Conservation (phyloP, 768 basidiomycete genomes). For the Tricholoma flavovirens region DNA sequence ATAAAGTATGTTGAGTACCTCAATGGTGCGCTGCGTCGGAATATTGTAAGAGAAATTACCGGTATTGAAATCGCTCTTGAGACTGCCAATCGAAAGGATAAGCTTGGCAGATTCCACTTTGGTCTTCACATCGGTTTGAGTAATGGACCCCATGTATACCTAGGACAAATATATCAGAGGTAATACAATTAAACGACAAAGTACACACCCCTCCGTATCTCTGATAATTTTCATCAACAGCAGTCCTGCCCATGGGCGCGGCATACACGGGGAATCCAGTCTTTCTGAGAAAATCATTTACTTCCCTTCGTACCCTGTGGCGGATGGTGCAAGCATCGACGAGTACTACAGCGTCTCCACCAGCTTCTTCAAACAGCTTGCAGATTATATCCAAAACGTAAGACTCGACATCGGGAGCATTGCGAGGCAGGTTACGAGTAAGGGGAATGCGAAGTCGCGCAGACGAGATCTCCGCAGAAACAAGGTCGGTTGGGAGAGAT, state of each 20-base stretch:
- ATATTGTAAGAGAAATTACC: conserved; percentile 81
- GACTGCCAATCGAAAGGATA: conserved; percentile 64
- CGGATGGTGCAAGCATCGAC: conserved; percentile 79
- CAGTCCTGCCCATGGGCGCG: conserved; percentile 79
- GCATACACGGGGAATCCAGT: conserved; percentile 73
- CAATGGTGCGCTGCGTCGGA: conserved; percentile 51
- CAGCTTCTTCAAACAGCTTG: conserved; percentile 55
- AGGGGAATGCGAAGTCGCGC: conserved; percentile 58
- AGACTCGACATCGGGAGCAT: conserved; percentile 53
- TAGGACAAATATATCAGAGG: conserved; percentile 19
- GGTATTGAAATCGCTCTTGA: conserved; percentile 82
- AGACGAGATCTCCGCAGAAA: conserved; percentile 59
- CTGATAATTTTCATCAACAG: conserved; percentile 61
- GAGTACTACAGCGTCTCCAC: conserved; percentile 67
- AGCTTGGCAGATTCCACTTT: conserved; percentile 72
- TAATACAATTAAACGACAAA: background rate
- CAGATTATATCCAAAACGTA: conserved; percentile 73
- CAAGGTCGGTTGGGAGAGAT: conserved; percentile 79
- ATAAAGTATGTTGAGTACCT: conserved; percentile 33
- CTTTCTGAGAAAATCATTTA: conserved; percentile 52
- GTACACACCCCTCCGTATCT: conserved; percentile 74
- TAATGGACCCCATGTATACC: conserved; percentile 76
- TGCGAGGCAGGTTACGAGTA: conserved; percentile 39
- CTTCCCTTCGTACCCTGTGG: conserved; percentile 59
- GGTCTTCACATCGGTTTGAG: conserved; percentile 58